phyloP scores from a whole-genome alignment of 805 yeast species.

The Yamadazyma takamatsuzukensis region DNA sequence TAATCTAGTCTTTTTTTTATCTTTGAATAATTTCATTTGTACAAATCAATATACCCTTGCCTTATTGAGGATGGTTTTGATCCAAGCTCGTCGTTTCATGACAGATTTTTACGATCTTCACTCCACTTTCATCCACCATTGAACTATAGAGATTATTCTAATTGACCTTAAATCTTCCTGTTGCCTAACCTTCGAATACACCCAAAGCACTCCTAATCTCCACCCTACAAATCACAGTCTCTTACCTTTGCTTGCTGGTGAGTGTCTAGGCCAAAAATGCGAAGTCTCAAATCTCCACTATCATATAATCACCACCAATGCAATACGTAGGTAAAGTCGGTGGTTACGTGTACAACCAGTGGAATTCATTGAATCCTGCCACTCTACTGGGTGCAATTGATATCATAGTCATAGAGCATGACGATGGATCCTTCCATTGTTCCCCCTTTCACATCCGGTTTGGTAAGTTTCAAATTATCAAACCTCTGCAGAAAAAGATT shows the following conservation, averaged over 20 bases:
- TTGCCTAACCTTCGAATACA: background rate
- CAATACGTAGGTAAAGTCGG: conserved; percentile 96
- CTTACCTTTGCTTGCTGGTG: background rate
- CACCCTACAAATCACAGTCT: too few species aligned
- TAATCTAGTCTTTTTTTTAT: too few species aligned
- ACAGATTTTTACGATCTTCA: too few species aligned
- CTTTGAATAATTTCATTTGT: too few species aligned
- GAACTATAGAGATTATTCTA: too few species aligned
- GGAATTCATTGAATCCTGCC: conserved; percentile 96
- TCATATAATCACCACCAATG: conserved; percentile 42
- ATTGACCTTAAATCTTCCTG: background rate
- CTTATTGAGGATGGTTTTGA: too few species aligned
- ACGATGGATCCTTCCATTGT: conserved; percentile 75
- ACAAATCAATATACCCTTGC: too few species aligned
- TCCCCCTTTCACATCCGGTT: conserved; percentile 97
- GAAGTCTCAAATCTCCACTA: background rate
- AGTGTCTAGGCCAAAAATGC: too few species aligned
- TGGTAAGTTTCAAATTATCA: conserved; percentile 86
- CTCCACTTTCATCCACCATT: too few species aligned
- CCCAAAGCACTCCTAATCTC: background rate
- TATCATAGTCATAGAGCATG: conserved; percentile 89
- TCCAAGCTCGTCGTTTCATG: too few species aligned
- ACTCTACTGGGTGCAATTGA: conserved; percentile 97
- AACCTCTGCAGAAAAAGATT: conserved; percentile 94
- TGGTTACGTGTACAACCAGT: conserved; percentile 91